phyloP scores from a whole-genome alignment of 1,139 yeast species.

The Blastobotrys persicus region DNA sequence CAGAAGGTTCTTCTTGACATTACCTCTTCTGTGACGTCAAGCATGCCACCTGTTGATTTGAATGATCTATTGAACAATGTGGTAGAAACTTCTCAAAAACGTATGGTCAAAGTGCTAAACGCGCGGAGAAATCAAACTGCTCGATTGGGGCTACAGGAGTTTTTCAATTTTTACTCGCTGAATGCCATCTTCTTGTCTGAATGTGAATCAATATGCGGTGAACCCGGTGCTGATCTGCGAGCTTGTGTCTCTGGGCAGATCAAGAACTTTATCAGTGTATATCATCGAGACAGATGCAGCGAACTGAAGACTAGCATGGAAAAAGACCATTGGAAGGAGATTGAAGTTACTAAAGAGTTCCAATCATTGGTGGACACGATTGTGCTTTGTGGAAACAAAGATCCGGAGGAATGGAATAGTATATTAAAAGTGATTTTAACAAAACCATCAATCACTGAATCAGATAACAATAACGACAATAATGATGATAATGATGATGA shows the following conservation, averaged over 20 bases:
- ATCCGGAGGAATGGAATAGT: slow-evolving; percentile 50
- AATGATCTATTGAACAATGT: slow-evolving; percentile 56
- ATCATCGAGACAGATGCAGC: slow-evolving; percentile 53
- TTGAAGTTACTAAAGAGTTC: slow-evolving; percentile 46
- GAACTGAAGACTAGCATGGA: slow-evolving; percentile 53
- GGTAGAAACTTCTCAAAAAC: slow-evolving; percentile 68
- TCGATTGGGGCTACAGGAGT: slow-evolving; percentile 48
- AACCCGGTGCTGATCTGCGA: slow-evolving; percentile 58
- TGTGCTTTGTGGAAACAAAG: slow-evolving; percentile 48
- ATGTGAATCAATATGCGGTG: slow-evolving; percentile 83
- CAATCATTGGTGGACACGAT: slow-evolving; percentile 59
- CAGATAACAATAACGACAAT: not conserved
- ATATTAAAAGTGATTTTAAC: not conserved
- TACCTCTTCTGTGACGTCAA: slow-evolving; percentile 50
- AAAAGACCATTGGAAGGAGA: slow-evolving; percentile 78
- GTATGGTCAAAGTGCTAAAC: slow-evolving; percentile 74
- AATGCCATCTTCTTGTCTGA: slow-evolving; percentile 72
- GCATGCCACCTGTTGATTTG: slow-evolving; percentile 30
- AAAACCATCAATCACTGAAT: not conserved
- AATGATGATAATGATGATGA: not conserved
- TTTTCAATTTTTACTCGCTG: slow-evolving; percentile 64
- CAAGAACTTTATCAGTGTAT: slow-evolving; percentile 55
- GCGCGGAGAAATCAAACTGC: slow-evolving; percentile 76
- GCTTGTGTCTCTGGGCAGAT: slow-evolving; percentile 69
- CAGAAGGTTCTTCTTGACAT: slow-evolving; percentile 76